These are phyloP conservation scores for Colletotrichum shisoi DNA, from an alignment of 2,329 filamentous ascomycete species.

Conservation along the genomic window DNA sequence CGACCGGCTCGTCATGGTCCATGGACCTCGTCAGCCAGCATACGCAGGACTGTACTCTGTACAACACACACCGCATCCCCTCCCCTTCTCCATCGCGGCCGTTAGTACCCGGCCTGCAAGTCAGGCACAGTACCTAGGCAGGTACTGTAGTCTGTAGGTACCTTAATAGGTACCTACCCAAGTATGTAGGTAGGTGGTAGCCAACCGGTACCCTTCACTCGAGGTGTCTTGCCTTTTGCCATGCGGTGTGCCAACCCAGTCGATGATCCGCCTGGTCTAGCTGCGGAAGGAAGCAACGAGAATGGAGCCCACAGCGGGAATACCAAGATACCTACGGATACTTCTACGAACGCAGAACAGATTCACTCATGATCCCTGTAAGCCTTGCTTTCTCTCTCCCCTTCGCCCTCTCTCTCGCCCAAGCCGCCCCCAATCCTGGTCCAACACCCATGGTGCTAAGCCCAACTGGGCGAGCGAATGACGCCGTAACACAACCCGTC, in stretches of 20 bases:
- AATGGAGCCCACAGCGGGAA: constrained; percentile 5
- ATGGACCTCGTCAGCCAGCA: constrained; percentile 19
- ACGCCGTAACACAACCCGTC: constrained; percentile 38
- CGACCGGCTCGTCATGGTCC: constrained; percentile 1
- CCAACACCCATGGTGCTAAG: constrained; percentile 28
- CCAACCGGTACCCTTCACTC: not conserved
- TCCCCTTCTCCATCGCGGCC: constrained; percentile 30
- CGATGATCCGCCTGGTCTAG: constrained; percentile 34
- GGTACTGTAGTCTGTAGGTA: not conserved
- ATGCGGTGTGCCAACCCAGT: constrained; percentile 27
- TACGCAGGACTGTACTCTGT: too few relatives aligned
- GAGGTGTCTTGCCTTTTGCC: constrained; percentile 10
- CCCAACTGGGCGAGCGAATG: constrained; percentile 32
- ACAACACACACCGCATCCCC: constrained; percentile 21
- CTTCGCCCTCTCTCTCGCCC: constrained; percentile 22
- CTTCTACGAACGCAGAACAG: too few relatives aligned
- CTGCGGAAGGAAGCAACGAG: constrained; percentile 13
- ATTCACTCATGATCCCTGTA: constrained; percentile 18
- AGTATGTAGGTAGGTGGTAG: too few relatives aligned
- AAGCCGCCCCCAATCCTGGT: constrained; percentile 28
- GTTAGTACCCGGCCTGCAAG: constrained; percentile 18
- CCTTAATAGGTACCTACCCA: too few relatives aligned
- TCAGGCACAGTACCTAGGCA: constrained; percentile 22
- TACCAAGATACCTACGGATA: not conserved
- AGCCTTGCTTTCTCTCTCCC: constrained; percentile 12